Evolutionary conservation across 768 basidiomycete genomes (phyloP).

Genomic region (Auriscalpium microsporum): DNA sequence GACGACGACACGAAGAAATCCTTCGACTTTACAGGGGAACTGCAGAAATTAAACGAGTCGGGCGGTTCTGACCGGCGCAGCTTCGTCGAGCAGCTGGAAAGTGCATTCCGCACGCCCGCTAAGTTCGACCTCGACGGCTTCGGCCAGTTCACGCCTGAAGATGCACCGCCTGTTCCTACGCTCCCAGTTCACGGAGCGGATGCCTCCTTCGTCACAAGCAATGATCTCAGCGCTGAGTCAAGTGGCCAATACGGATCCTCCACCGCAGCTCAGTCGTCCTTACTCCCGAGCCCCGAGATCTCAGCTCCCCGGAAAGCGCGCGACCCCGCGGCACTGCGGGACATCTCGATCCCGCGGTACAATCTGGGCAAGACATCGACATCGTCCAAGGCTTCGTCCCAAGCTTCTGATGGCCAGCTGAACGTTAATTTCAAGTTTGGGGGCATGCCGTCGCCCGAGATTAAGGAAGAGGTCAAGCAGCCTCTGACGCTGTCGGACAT

Average conservation of each 20-base stretch:
- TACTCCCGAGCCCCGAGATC: slow-evolving; percentile 14
- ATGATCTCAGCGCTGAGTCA: slow-evolving; percentile 4
- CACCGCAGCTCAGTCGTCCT: background rate
- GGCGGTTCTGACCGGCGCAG: slow-evolving; percentile 61
- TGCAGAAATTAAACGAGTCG: slow-evolving; percentile 60
- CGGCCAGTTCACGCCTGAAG: slow-evolving; percentile 26
- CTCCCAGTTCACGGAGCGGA: slow-evolving; percentile 27
- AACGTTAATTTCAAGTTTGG: slow-evolving; percentile 73
- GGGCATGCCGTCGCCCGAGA: slow-evolving; percentile 30
- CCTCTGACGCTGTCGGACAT: slow-evolving; percentile 65
- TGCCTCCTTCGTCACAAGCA: slow-evolving; percentile 4
- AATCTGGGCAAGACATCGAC: slow-evolving; percentile 15
- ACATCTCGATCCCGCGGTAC: background rate
- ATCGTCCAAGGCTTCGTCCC: slow-evolving; percentile 29
- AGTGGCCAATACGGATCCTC: background rate
- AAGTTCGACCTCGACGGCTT: slow-evolving; percentile 53
- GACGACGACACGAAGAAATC: slow-evolving; percentile 69
- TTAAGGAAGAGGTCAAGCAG: slow-evolving; percentile 15
- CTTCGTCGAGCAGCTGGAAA: slow-evolving; percentile 76
- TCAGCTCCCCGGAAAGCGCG: background rate
- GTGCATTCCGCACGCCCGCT: slow-evolving; percentile 69
- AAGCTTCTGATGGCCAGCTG: slow-evolving; percentile 55
- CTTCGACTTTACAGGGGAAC: slow-evolving; percentile 79
- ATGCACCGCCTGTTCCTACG: slow-evolving; percentile 45
- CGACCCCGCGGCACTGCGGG: background rate